Evolutionary conservation across 2,329 filamentous ascomycete species (phyloP).

Genomic region (Truncatella angustata): DNA sequence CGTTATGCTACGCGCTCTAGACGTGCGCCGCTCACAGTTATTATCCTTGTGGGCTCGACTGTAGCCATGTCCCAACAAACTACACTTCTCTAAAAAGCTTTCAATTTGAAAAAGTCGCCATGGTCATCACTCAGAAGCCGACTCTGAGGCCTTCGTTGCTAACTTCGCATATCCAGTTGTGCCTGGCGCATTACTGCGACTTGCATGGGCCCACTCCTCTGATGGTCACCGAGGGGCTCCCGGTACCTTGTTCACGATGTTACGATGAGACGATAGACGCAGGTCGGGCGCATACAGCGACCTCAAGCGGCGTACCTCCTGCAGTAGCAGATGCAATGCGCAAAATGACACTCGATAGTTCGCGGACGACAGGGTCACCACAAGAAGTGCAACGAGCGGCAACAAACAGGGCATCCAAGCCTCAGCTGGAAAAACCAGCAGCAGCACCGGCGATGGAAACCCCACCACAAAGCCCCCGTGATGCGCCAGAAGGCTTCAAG

Average conservation of each 20-base stretch:
- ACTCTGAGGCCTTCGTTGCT: slow-evolving; percentile 31
- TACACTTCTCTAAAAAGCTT: background rate
- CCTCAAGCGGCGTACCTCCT: slow-evolving; percentile 32
- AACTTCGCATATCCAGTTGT: slow-evolving; percentile 54
- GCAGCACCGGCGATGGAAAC: slow-evolving; percentile 50
- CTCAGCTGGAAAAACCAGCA: slow-evolving; percentile 16
- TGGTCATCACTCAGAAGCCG: slow-evolving; percentile 14
- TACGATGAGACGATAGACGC: slow-evolving; percentile 43
- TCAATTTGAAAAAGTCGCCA: slow-evolving; percentile 3
- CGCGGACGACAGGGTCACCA: slow-evolving; percentile 40
- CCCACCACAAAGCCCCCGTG: slow-evolving; percentile 55
- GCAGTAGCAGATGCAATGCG: slow-evolving; percentile 47
- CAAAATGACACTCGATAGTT: slow-evolving; percentile 40
- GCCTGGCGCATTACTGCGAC: slow-evolving; percentile 70
- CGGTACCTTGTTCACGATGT: slow-evolving; percentile 59
- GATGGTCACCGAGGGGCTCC: slow-evolving; percentile 67
- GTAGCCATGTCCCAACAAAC: background rate
- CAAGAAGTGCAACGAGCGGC: slow-evolving; percentile 44
- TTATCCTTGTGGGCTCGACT: background rate
- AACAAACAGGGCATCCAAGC: slow-evolving; percentile 37
- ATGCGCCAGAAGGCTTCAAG: slow-evolving; percentile 30
- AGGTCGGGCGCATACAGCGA: slow-evolving; percentile 39
- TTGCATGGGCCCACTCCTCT: slow-evolving; percentile 67
- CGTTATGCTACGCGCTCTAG: too few relatives aligned
- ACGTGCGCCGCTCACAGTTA: background rate